These are phyloP conservation scores for Ceratocystis diversiconidia DNA, from an alignment of 2,329 filamentous ascomycete genomes.

Conservation along the genomic window DNA sequence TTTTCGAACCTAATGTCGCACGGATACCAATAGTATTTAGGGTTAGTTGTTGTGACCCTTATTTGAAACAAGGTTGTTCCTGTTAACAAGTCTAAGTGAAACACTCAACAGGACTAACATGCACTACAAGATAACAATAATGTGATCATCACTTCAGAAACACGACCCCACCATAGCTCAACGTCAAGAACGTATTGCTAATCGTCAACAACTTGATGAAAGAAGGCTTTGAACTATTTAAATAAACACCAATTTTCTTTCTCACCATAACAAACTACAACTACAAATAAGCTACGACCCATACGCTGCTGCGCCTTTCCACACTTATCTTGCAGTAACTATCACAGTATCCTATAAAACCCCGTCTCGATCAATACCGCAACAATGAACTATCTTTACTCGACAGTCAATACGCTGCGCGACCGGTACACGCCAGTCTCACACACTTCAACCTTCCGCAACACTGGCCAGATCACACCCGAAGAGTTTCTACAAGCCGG, in stretches of 20 bases:
- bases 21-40: background rate
- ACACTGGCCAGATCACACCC: slow-evolving; percentile 88
- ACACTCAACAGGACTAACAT: background rate
- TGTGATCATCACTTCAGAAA: background rate
- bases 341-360: background rate
- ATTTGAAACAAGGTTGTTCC: background rate
- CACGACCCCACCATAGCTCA: background rate
- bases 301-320: too few relatives aligned
- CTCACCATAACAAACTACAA: background rate
- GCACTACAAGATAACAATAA: background rate
- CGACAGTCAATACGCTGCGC: slow-evolving; percentile 79
- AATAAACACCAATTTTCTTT: background rate
- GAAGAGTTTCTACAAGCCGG: slow-evolving; percentile 93
- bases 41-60: background rate
- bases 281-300: background rate
- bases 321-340: background rate
- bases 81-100: background rate
- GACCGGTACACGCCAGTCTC: slow-evolving; percentile 82
- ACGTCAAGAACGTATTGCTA: background rate
- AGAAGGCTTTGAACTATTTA: background rate
- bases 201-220: background rate
- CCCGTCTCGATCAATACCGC: slow-evolving; percentile 1
- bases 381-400: slow-evolving; percentile 80
- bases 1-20: too few relatives aligned
- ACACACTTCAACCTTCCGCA: slow-evolving; percentile 84